These are phyloP conservation scores for Colletotrichum cuscutae DNA, from an alignment of 2,329 filamentous ascomycete species.

Conservation along the genomic window DNA sequence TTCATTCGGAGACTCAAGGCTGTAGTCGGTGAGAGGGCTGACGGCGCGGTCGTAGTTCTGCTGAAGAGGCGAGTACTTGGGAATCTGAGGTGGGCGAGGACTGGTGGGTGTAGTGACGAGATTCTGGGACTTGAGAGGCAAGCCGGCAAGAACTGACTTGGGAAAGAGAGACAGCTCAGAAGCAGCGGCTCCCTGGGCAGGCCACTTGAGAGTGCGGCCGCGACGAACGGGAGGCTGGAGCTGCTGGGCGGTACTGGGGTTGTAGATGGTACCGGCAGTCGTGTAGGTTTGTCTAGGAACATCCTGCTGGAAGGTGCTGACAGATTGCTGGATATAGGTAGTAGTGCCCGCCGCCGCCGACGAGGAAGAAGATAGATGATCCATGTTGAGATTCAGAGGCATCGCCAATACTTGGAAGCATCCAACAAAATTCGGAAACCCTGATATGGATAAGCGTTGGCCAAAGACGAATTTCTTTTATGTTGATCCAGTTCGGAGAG, in stretches of 20 bases:
- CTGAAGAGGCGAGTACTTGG: conserved; percentile 62
- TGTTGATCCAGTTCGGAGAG: conserved; percentile 18
- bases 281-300: conserved; percentile 57
- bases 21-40: conserved; percentile 46
- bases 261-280: conserved; percentile 67
- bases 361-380: conserved; percentile 41
- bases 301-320: conserved; percentile 31
- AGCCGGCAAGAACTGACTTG: conserved; percentile 47
- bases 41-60: conserved; percentile 64
- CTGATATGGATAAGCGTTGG: conserved; percentile 27
- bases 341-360: conserved; percentile 11
- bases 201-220: conserved; percentile 57
- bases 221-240: conserved; percentile 63
- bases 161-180: conserved; percentile 49
- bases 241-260: conserved; percentile 56
- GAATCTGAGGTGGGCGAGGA: conserved; percentile 35
- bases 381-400: conserved; percentile 42
- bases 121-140: conserved; percentile 45
- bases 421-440: conserved; percentile 13
- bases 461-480: conserved; percentile 18
- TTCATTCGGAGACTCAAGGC: conserved; percentile 6
- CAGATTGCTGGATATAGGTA: conserved; percentile 21
- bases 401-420: conserved; percentile 11
- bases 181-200: conserved; percentile 39
- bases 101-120: conserved; percentile 36